A percentile compares a stretch with the other conserved stretches of the same genome.
phyloP scores from a whole-genome alignment of 31 red algal species.

The Odonthalia washingtoniensis region DNA sequence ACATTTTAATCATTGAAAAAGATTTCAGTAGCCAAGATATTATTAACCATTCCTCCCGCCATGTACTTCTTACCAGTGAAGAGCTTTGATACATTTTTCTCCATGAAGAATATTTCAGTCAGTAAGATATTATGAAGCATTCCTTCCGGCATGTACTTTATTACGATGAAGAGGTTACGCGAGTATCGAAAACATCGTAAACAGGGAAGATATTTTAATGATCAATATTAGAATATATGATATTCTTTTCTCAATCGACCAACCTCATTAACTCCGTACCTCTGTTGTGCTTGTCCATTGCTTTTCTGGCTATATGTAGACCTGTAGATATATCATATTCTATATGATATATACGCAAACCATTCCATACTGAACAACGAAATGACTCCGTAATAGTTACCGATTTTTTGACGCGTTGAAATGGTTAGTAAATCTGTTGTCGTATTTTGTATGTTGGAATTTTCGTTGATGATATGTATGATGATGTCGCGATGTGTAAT shows the following conservation, averaged over 20 bases:
- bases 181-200: slow-evolving; percentile 92
- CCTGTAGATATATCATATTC: slow-evolving; percentile 85
- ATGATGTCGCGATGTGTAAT: no score
- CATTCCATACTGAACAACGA: slow-evolving; percentile 75
- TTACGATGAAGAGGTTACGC: slow-evolving; percentile 90
- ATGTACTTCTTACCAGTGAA: no score
- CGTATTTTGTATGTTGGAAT: no score
- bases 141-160: no score
- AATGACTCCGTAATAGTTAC: slow-evolving; percentile 78
- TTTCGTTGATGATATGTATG: no score
- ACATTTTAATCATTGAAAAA: slow-evolving; percentile 85
- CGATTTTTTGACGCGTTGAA: slow-evolving; percentile 68
- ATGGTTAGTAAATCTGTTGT: slow-evolving; percentile 66
- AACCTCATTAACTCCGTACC: slow-evolving; percentile 76
- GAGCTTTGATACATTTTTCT: no score
- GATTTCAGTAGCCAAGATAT: no score
- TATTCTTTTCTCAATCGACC: slow-evolving; percentile 85
- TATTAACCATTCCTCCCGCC: no score
- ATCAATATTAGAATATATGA: slow-evolving; percentile 79
- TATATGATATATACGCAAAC: slow-evolving; percentile 87
- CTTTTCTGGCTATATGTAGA: slow-evolving; percentile 84
- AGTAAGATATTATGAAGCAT: no score
- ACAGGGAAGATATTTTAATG: slow-evolving; percentile 85
- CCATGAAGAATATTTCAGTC: no score
- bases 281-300: slow-evolving; percentile 87